These are phyloP conservation scores for Rehmannia glutinosa DNA, from an alignment of 257 asterid genomes.

Conservation along the genomic window DNA sequence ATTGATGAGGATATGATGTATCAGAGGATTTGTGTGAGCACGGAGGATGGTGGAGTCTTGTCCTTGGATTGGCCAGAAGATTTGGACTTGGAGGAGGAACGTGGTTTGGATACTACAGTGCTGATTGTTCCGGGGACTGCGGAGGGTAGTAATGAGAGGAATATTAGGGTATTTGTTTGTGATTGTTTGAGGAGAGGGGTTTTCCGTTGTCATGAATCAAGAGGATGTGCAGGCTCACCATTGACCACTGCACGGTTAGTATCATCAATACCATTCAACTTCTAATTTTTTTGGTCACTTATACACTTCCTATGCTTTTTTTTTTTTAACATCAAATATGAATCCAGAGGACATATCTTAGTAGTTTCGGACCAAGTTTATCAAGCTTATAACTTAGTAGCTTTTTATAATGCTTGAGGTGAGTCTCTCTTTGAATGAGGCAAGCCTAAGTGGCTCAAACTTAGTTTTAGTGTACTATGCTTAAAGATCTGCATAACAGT, in stretches of 20 bases:
- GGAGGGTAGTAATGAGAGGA: constrained; percentile 68
- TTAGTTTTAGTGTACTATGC: neutral
- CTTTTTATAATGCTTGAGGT: neutral
- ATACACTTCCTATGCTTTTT: neutral
- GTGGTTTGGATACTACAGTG: constrained; percentile 77
- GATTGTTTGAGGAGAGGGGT: constrained; percentile 75
- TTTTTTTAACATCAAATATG: neutral
- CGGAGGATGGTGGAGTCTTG: constrained; percentile 87
- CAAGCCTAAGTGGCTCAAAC: neutral
- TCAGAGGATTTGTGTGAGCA: constrained; percentile 72
- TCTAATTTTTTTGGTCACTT: neutral
- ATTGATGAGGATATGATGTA: constrained; percentile 55
- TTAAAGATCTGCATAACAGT: neutral
- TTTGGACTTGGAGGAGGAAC: constrained; percentile 80
- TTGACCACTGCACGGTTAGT: constrained; percentile 80
- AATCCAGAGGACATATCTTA: neutral
- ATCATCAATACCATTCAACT: neutral
- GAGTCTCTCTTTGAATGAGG: neutral
- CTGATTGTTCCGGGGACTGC: constrained; percentile 84
- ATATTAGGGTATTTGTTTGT: constrained; percentile 47
- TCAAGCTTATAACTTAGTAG: neutral
- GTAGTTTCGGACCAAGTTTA: neutral
- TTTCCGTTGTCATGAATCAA: constrained; percentile 89
- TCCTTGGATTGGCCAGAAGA: constrained; percentile 93
- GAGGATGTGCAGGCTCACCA: constrained; percentile 97